Evolutionary conservation across 1,139 yeast genomes (phyloP).

Genomic region (Suhomyces yuchorum): DNA sequence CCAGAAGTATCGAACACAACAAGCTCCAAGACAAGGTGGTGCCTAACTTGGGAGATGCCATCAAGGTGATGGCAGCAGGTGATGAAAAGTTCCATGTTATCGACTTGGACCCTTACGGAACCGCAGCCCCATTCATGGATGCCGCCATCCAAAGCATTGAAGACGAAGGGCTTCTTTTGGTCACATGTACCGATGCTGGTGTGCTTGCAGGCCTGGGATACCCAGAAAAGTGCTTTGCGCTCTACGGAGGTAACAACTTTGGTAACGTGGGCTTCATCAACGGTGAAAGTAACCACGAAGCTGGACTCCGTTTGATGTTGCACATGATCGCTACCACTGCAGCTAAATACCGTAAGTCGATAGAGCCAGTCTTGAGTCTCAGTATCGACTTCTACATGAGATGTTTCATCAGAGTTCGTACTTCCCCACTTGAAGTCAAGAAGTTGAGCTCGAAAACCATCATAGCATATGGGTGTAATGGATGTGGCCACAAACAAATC

Average conservation of each 20-base stretch:
- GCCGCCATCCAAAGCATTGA: slow-evolving; percentile 79
- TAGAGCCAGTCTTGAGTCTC: slow-evolving; percentile 82
- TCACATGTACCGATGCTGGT: slow-evolving; percentile 95
- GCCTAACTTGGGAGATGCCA: slow-evolving; percentile 86
- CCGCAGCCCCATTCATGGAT: slow-evolving; percentile 93
- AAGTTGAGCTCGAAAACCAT: slow-evolving; percentile 71
- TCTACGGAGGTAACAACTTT: slow-evolving; percentile 72
- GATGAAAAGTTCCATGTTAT: slow-evolving; percentile 69
- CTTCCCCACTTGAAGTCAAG: slow-evolving; percentile 81
- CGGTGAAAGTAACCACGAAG: slow-evolving; percentile 87
- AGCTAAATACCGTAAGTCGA: slow-evolving; percentile 81
- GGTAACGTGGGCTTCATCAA: slow-evolving; percentile 73
- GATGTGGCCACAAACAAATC: slow-evolving; percentile 72
- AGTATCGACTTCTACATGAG: slow-evolving; percentile 93
- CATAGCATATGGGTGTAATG: slow-evolving; percentile 81
- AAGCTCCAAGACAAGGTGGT: slow-evolving; percentile 52
- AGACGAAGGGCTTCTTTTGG: slow-evolving; percentile 81
- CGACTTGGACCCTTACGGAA: slow-evolving; percentile 96
- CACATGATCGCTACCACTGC: slow-evolving; percentile 79
- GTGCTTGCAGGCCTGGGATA: slow-evolving; percentile 95
- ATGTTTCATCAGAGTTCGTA: slow-evolving; percentile 72
- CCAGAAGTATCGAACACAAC: slow-evolving; percentile 70
- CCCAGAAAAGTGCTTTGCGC: slow-evolving; percentile 94
- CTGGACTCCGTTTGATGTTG: slow-evolving; percentile 83
- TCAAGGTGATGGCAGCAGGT: slow-evolving; percentile 63